Evolutionary conservation across 371 early-diverging fungal genomes (phyloP), one percentile per base, ranked within the genome.

Genomic region (Saksenaea oblongispora): DNA sequence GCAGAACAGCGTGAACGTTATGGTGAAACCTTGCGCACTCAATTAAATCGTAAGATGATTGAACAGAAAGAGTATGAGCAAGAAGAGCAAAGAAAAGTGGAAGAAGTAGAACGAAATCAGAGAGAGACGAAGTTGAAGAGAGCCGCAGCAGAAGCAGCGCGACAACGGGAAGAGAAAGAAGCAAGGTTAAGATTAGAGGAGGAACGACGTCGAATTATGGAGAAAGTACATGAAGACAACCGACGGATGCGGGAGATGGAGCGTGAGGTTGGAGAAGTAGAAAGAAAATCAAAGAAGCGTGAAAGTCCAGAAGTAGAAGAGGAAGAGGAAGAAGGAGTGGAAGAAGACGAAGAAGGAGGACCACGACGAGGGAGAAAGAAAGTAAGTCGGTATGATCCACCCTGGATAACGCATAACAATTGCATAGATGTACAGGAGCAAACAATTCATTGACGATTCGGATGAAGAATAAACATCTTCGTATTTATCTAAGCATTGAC

Each of bases 1-100:
- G 80, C 89, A 0, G 79, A 82, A 8, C 88, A 90, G 28, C 84
- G 91, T 61, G 83, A 85, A 15, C 72, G 80, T 47, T 88, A 84
- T 64, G 89, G 89, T 67, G 85, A 87, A 28, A 87, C 88, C 10
- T 64, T 91, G 4, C 75, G 76, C 31, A 66, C 74, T 5, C 87
- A 87, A 64, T 64, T 91, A 7, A 74, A 83, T 26, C 75, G 84
- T 55, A 83, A 86, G 47, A 78, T 87, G 35, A 72, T 82, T 57
- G 88, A 89, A 55, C 90, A 90, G 58, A 70, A 79, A 24, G 65
- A 74, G 4, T 81, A 80, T 63, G 91, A 89, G 65, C 74, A 75
- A 44, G 76, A 74, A 56, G 70, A 73, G 58, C 54, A 83, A 65
- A 60, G 73, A 55, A 74, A 73, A 35, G 64, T 81, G 71, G 71